Conservation (phyloP, 768 basidiomycete species). For the Boletus barrowsii region DNA sequence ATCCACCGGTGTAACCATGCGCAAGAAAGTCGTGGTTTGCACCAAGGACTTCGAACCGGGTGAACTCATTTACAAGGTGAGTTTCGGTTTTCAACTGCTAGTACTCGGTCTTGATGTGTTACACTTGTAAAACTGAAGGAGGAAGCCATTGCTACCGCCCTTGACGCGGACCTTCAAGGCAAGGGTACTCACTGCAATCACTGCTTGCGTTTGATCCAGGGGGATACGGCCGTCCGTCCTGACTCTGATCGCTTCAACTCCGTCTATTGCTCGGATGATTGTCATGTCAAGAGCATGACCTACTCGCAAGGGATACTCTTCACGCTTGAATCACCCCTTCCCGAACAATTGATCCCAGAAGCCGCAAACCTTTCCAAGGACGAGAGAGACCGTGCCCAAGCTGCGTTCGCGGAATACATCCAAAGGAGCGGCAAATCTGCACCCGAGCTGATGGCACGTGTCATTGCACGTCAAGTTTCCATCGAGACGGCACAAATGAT, state of each 20-base stretch:
- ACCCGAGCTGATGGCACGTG: conserved; percentile 63
- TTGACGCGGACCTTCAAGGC: conserved; percentile 69
- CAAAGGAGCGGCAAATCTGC: conserved; percentile 44
- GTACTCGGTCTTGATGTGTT: conserved; percentile 2
- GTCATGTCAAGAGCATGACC: conserved; percentile 50
- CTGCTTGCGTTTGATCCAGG: conserved; percentile 61
- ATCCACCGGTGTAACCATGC: conserved; percentile 23
- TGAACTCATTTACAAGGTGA: conserved; percentile 75
- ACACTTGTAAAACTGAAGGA: conserved; percentile 47
- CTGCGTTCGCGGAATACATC: conserved; percentile 53
- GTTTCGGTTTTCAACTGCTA: neutral
- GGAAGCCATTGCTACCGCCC: conserved; percentile 63
- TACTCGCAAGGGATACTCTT: conserved; percentile 73
- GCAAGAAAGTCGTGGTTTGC: conserved; percentile 56
- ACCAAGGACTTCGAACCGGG: conserved; percentile 66
- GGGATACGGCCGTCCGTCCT: conserved; percentile 42
- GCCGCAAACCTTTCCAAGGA: conserved; percentile 34
- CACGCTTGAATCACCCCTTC: conserved; percentile 60
- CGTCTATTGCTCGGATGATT: conserved; percentile 72
- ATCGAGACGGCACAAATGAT: conserved; percentile 60
- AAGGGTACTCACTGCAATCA: conserved; percentile 70
- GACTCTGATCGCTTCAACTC: conserved; percentile 53
- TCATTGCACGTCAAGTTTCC: conserved; percentile 70
- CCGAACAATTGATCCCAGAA: conserved; percentile 37
- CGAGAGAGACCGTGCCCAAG: conserved; percentile 57